Evolutionary conservation across 2,329 filamentous ascomycete genomes (phyloP).

Genomic region (Graphiopsis chlorocephala): DNA sequence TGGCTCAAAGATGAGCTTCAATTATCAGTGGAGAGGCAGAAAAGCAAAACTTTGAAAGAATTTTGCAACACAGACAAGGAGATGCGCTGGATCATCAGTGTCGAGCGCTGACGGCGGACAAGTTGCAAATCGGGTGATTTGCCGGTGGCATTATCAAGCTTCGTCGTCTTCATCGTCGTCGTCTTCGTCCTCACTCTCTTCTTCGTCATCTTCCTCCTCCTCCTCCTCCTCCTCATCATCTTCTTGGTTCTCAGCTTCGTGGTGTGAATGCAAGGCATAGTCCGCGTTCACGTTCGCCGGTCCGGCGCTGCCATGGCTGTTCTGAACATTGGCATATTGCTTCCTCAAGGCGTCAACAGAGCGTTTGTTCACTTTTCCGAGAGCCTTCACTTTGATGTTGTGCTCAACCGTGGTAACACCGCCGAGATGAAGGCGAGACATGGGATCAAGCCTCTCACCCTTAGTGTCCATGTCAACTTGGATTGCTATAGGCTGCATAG

Average conservation of each 20-base stretch:
- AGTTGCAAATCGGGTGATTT: not conserved
- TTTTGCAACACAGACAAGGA: too few species aligned
- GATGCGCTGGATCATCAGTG: not conserved
- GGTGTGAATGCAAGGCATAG: not conserved
- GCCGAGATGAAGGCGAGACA: constrained; percentile 23
- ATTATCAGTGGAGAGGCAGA: not conserved
- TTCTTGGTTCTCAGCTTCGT: not conserved
- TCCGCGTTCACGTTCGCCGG: not conserved
- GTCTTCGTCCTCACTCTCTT: not conserved
- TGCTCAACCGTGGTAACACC: constrained; percentile 26
- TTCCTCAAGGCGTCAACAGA: constrained; percentile 3
- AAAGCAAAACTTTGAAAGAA: too few species aligned
- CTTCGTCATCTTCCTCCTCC: not conserved
- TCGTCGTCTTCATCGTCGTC: not conserved
- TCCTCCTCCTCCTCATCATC: constrained; percentile 22
- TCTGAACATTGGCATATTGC: constrained; percentile 10
- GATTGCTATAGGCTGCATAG: constrained; percentile 22
- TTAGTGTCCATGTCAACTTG: constrained; percentile 18
- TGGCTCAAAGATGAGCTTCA: not conserved
- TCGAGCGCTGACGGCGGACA: not conserved
- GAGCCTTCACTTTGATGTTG: constrained; percentile 24
- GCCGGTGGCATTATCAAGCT: not conserved
- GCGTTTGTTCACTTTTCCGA: constrained; percentile 21
- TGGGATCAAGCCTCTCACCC: constrained; percentile 10
- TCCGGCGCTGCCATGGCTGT: not conserved